Evolutionary conservation across 169 alveolate species (phyloP), one percentile per base, ranked within the genome.

Genomic region (Eimeria zaria): DNA sequence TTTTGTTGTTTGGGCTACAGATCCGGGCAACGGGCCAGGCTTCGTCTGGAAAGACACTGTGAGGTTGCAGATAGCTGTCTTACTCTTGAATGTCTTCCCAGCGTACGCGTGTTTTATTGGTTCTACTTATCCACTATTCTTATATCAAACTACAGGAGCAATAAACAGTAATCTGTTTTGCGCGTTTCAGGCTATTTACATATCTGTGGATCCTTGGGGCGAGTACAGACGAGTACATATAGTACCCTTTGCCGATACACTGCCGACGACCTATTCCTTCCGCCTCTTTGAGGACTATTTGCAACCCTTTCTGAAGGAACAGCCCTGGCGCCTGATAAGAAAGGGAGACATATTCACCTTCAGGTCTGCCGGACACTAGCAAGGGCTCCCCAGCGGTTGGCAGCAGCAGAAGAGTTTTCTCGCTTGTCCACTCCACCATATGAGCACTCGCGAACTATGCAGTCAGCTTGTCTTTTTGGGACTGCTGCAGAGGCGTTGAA

Each of bases 151-250:
- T 48, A 80, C 39, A 27, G 64, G 60, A 39, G 55, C 83, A 73
- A 22, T 39, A 7, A 27, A 20, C 20, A 30, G 3, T 30, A 7
- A 39, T 39, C 30, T 8, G 30, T 18, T 55, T 30, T 83, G 76
- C n/a, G 91, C 39, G 53, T 7, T 48, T 30, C 91, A 97, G 98
- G 97, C 96, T 2, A 89, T 97, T 18, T 97, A 96, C 85, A 62
- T 97, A n/a, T 96, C 97, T 2, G 80, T 97, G 95, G 98, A 97
- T 74, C 98, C 98, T 7, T 96, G 76, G 90, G 98, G 97, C 18
- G 98, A 95, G 78, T 97, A 91, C 89, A 55, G 88, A 46, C 78
- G 96, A 12, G 97, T 97, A 22, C 91, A 97, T 64, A 96, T 97
- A 87, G 91, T 97, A 36, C 98, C 98, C 1, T 92, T 97, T 80